A percentile compares a stretch with the other conserved stretches of the same genome.
phyloP scores from a whole-genome alignment of 345 rosid genomes.

The Arabidopsis suecica region DNA sequence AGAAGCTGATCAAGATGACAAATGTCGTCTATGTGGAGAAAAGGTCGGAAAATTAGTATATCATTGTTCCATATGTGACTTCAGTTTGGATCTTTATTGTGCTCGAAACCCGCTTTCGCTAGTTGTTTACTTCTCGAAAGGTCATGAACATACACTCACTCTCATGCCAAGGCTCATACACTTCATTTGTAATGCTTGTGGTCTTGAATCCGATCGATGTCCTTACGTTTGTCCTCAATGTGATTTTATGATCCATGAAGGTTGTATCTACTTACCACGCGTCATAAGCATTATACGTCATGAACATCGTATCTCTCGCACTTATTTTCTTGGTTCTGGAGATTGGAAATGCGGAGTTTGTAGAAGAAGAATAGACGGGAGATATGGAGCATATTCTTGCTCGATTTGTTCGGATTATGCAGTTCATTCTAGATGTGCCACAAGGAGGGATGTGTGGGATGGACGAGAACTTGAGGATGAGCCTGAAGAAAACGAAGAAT shows the following conservation, averaged over 20 bases:
- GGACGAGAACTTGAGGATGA: constrained; percentile 10
- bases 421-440: constrained; percentile 38
- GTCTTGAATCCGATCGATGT: constrained; percentile 20
- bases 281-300: constrained; percentile 32
- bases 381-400: constrained; percentile 31
- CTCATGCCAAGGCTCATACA: constrained; percentile 21
- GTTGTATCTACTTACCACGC: constrained; percentile 31
- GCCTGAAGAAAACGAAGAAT: constrained; percentile 6
- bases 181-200: constrained; percentile 31
- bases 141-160: constrained; percentile 31
- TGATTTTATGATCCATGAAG: constrained; percentile 21
- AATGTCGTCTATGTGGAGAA: constrained; percentile 25
- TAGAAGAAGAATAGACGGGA: not conserved
- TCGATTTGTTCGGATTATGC: constrained; percentile 1
- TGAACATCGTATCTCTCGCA: constrained; percentile 18
- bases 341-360: constrained; percentile 36
- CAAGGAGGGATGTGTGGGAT: constrained; percentile 24
- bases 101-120: constrained; percentile 9
- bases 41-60: not conserved
- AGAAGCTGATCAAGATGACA: not conserved
- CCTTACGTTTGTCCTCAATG: constrained; percentile 34
- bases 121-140: not conserved
- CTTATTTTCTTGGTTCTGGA: constrained; percentile 23
- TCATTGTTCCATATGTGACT: constrained; percentile 21
- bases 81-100: constrained; percentile 22